phyloP scores from a whole-genome alignment of 345 rosid species.

The Euphorbia peplus region DNA sequence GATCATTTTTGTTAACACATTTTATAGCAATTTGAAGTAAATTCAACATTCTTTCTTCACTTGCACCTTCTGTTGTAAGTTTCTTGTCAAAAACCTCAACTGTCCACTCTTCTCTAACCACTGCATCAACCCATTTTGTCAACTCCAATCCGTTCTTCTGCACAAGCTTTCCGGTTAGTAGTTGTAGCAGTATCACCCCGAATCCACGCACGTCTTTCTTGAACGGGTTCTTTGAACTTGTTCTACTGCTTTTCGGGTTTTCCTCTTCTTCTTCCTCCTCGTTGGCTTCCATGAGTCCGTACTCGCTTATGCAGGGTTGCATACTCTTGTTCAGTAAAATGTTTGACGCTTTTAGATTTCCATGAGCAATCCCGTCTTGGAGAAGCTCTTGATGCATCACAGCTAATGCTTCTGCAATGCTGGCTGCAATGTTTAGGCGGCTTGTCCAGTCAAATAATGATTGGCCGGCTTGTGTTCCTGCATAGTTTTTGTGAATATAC shows the following conservation, averaged over 20 bases:
- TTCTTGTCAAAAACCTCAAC: constrained; percentile 58
- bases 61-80: constrained; percentile 41
- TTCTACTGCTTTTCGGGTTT: neutral
- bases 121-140: constrained; percentile 55
- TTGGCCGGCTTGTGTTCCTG: constrained; percentile 35
- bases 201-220: constrained; percentile 41
- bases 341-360: constrained; percentile 63
- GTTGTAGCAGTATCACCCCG: constrained; percentile 56
- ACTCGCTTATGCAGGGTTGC: constrained; percentile 63
- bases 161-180: constrained; percentile 48
- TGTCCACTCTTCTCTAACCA: constrained; percentile 58
- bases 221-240: constrained; percentile 16
- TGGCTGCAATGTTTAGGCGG: constrained; percentile 45
- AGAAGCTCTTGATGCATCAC: constrained; percentile 46
- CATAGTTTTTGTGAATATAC: neutral
- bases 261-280: constrained; percentile 6
- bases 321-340: constrained; percentile 43
- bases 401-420: constrained; percentile 39
- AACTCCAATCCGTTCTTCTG: constrained; percentile 43
- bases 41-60: constrained; percentile 56
- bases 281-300: constrained; percentile 41
- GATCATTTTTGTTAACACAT: constrained; percentile 38
- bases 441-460: constrained; percentile 43
- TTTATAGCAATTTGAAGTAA: constrained; percentile 57
- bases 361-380: constrained; percentile 40